Conservation (phyloP, 2,329 filamentous ascomycete genomes). For the Neonectria ditissima region DNA sequence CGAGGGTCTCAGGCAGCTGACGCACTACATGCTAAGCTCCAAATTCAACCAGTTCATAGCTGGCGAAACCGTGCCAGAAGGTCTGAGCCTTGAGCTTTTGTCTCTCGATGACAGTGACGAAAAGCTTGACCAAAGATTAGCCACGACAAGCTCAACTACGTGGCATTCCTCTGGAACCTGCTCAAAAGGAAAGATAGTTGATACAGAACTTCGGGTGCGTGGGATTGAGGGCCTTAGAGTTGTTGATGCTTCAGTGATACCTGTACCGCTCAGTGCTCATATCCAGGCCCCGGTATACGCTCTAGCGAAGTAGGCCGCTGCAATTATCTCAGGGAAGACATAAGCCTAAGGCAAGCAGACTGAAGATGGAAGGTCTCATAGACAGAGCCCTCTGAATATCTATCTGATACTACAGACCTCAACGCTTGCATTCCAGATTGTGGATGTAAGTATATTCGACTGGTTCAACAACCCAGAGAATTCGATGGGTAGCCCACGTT, state of each 20-base stretch:
- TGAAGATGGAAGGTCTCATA: too few relatives aligned
- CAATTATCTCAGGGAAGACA: slow-evolving; percentile 28
- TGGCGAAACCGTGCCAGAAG: slow-evolving; percentile 38
- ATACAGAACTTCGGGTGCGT: slow-evolving; percentile 65
- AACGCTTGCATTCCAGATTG: too few relatives aligned
- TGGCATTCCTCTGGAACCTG: slow-evolving; percentile 65
- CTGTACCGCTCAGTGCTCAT: slow-evolving; percentile 47
- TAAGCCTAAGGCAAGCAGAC: background rate
- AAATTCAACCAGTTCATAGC: slow-evolving; percentile 35
- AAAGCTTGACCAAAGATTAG: slow-evolving; percentile 39
- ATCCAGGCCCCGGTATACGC: slow-evolving; percentile 50
- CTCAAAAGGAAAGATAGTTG: slow-evolving; percentile 68
- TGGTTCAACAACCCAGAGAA: too few relatives aligned
- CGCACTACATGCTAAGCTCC: slow-evolving; percentile 38
- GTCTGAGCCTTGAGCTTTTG: slow-evolving; percentile 30
- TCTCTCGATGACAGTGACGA: slow-evolving; percentile 33
- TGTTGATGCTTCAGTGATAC: slow-evolving; percentile 51
- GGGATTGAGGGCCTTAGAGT: slow-evolving; percentile 52
- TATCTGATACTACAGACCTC: too few relatives aligned
- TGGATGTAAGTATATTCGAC: too few relatives aligned
- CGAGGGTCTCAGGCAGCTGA: slow-evolving; percentile 38
- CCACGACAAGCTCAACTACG: slow-evolving; percentile 55
- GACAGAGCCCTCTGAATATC: too few relatives aligned
- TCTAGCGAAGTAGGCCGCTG: slow-evolving; percentile 51
- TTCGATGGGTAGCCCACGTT: too few relatives aligned